These are phyloP conservation scores for Cryptococcus amylolentus DNA, from an alignment of 1,284 basidiomycete species.

Conservation along the genomic window DNA sequence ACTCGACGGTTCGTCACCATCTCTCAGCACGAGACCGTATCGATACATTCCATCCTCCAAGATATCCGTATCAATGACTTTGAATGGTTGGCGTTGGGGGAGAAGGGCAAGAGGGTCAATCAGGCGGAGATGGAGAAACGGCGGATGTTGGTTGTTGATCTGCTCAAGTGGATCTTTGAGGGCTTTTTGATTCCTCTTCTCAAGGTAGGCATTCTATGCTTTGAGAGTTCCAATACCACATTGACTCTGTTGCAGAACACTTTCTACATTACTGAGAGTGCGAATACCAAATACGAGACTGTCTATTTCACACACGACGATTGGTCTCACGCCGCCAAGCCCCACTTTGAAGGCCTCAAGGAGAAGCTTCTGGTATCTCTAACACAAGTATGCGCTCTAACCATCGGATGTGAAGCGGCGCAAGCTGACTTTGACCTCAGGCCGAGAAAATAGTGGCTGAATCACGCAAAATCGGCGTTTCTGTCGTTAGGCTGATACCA, in stretches of 20 bases:
- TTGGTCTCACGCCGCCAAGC: conserved; percentile 78
- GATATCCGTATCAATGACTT: conserved; percentile 71
- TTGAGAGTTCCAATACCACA: background rate
- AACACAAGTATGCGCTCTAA: conserved; percentile 27
- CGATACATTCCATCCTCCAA: conserved; percentile 76
- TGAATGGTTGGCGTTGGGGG: conserved; percentile 62
- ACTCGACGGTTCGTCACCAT: conserved; percentile 67
- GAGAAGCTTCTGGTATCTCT: conserved; percentile 39
- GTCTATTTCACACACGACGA: conserved; percentile 94
- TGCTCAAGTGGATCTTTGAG: conserved; percentile 90
- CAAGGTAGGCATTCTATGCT: conserved; percentile 55
- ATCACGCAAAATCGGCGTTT: conserved; percentile 29
- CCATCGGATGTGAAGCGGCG: background rate
- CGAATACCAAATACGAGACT: conserved; percentile 77
- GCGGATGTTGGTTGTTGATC: conserved; percentile 73
- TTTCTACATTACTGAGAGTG: conserved; percentile 92
- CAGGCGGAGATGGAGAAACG: conserved; percentile 69
- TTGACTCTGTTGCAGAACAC: conserved; percentile 60
- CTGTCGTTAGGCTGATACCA: conserved; percentile 78
- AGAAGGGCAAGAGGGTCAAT: conserved; percentile 47
- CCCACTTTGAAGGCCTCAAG: conserved; percentile 69
- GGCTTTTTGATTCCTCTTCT: conserved; percentile 76
- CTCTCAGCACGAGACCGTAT: conserved; percentile 75
- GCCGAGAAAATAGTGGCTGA: conserved; percentile 17
- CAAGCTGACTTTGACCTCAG: conserved; percentile 3